A percentile compares a stretch with the other conserved stretches of the same genome.
These are phyloP conservation scores for Pleurostoma richardsiae DNA, from an alignment of 2,329 filamentous ascomycete species.

Conservation along the genomic window DNA sequence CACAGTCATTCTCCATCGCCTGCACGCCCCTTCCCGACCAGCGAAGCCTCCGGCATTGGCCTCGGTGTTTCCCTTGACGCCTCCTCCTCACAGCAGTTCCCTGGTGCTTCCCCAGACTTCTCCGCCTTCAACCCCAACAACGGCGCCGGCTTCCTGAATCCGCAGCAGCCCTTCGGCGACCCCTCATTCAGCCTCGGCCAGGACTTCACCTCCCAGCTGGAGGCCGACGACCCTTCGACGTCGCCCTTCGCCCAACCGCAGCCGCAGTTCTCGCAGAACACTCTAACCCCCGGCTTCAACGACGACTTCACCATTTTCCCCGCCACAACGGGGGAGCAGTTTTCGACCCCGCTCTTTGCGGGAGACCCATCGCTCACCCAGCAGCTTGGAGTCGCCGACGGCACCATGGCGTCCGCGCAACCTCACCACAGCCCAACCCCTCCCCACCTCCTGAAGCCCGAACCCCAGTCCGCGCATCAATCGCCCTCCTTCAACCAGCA, in stretches of 20 bases:
- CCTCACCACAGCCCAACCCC: slow-evolving; percentile 52
- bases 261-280: slow-evolving; percentile 35
- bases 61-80: slow-evolving; percentile 56
- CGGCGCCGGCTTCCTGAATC: slow-evolving; percentile 43
- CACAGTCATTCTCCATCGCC: slow-evolving; percentile 61
- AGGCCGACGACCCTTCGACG: slow-evolving; percentile 30
- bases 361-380: slow-evolving; percentile 35
- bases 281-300: slow-evolving; percentile 46
- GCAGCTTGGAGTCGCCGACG: slow-evolving; percentile 39
- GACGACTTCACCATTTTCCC: slow-evolving; percentile 64
- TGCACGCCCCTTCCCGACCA: slow-evolving; percentile 46
- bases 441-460: slow-evolving; percentile 48
- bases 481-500: slow-evolving; percentile 53
- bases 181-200: slow-evolving; percentile 22
- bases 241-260: slow-evolving; percentile 38
- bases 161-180: slow-evolving; percentile 37
- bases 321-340: slow-evolving; percentile 48
- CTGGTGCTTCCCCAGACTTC: slow-evolving; percentile 36
- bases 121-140: slow-evolving; percentile 35
- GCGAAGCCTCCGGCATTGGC: slow-evolving; percentile 26
- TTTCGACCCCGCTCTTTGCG: slow-evolving; percentile 58
- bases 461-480: slow-evolving; percentile 44
- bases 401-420: slow-evolving; percentile 50
- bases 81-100: slow-evolving; percentile 37
- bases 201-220: slow-evolving; percentile 37